phyloP scores from a whole-genome alignment of 192 early-diverging fungal genomes.

The Podochytrium sp. region DNA sequence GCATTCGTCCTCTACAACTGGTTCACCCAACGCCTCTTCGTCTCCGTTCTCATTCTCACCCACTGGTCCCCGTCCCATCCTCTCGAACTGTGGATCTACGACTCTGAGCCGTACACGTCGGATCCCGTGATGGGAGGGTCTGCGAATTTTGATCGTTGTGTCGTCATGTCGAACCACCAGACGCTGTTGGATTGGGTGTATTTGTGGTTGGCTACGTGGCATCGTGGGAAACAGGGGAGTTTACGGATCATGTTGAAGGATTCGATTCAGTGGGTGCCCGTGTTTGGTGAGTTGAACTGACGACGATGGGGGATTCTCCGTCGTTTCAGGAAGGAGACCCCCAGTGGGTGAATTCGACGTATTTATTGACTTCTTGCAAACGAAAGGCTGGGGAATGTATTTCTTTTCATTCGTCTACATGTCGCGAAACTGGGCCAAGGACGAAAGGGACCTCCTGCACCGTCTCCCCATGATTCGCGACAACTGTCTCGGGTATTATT shows the following conservation, averaged over 20 bases:
- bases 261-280: slow-evolving; percentile 77
- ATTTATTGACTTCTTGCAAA: not conserved
- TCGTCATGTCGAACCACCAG: slow-evolving; percentile 59
- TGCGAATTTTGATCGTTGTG: not conserved
- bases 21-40: slow-evolving; percentile 45
- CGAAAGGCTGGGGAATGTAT: slow-evolving; percentile 67
- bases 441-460: slow-evolving; percentile 45
- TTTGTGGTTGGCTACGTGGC: slow-evolving; percentile 14
- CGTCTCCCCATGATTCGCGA: slow-evolving; percentile 56
- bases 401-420: slow-evolving; percentile 94
- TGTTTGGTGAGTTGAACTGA: slow-evolving; percentile 70
- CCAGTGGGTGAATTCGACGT: not conserved
- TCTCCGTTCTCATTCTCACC: slow-evolving; percentile 40
- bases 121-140: not conserved
- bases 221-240: slow-evolving; percentile 69
- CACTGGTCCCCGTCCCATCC: slow-evolving; percentile 35
- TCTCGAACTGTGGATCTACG: slow-evolving; percentile 38
- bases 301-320: not conserved
- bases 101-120: slow-evolving; percentile 30
- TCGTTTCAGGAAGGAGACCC: not conserved
- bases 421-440: slow-evolving; percentile 83
- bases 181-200: slow-evolving; percentile 28
- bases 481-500: slow-evolving; percentile 34
- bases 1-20: slow-evolving; percentile 38
- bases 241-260: slow-evolving; percentile 92